Evolutionary conservation across 495 filamentous ascomycete species (phyloP), one percentile per base, ranked within the genome.

Genomic region (Poronia punctata): DNA sequence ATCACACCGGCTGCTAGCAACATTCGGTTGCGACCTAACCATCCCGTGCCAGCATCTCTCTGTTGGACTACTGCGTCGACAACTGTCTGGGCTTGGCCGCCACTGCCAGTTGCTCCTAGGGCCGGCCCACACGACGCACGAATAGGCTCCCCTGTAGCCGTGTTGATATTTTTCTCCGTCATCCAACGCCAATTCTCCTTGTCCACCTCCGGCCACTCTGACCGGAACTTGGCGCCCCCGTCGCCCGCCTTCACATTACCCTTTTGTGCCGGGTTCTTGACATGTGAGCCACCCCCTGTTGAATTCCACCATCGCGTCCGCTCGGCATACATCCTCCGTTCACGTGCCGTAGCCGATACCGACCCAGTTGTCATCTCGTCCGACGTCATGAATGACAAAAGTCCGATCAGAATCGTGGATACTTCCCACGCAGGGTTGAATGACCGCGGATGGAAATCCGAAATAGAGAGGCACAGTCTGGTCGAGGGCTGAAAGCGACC

Each of bases 381-480:
- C 45, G 83, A 86, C 3, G 90, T 97, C 92, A 98, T 98, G 62
- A 98, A 98, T 27, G 83, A 88, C 40, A 96, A 71, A 12, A 98
- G 71, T 26, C 92, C 92, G 45, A 95, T 95, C 14, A 98, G 70
- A 51, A 98, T 98, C 3, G 92, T 98, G 29, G 81, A 87, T 8
- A 97, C 92, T 51, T 94, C 88, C 92, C 92, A 98, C n/a, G 92
- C 89, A 7, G 92, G 92, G 57, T 98, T 98, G 74, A 98, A 98
- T 26, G 84, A 89, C 52, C 89, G 88, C 0, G 92, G 92, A 59
- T 98, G 92, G 65, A 97, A 98, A 60, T 98, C 92, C 46, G 79
- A 86, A 52, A 97, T 98, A 59, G 82, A 87, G 39, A 97, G 84
- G 52, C 93, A 97, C 12, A 98, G 80, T 14, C 93, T 81, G 7